These are phyloP conservation scores for Petunia axillaris DNA, from an alignment of 257 asterid species.

Conservation along the genomic window DNA sequence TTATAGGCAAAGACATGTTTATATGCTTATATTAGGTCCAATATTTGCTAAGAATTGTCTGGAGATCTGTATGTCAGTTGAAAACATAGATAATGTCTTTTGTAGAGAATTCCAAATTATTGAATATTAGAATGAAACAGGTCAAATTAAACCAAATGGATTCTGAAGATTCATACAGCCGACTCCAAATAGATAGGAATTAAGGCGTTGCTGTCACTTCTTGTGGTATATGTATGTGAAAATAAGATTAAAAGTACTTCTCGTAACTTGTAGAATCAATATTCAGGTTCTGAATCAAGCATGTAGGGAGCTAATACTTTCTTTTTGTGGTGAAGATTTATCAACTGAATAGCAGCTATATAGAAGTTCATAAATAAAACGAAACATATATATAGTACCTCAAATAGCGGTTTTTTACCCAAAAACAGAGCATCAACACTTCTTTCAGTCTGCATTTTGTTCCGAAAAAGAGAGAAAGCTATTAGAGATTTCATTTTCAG, in stretches of 20 bases:
- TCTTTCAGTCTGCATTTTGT: conserved; percentile 53
- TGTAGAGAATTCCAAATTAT: neutral
- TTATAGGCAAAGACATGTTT: neutral
- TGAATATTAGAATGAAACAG: neutral
- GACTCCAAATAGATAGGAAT: neutral
- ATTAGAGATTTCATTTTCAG: neutral
- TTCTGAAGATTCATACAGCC: neutral
- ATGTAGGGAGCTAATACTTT: neutral
- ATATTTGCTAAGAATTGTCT: neutral
- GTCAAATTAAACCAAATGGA: neutral
- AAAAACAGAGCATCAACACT: conserved; percentile 70
- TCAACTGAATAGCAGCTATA: conserved; percentile 18
- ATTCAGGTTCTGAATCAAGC: neutral
- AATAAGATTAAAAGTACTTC: neutral
- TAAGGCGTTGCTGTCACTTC: neutral
- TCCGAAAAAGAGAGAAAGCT: conserved; percentile 25
- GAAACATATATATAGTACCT: conserved; percentile 44
- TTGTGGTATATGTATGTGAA: neutral
- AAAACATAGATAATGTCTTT: neutral
- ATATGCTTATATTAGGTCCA: neutral
- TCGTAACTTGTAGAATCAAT: neutral
- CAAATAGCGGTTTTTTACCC: conserved; percentile 66
- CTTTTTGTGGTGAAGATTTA: neutral
- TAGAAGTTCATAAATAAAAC: conserved; percentile 25
- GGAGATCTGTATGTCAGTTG: neutral